Evolutionary conservation across 306 rosid genomes (phyloP).

Genomic region (Alnus glutinosa): DNA sequence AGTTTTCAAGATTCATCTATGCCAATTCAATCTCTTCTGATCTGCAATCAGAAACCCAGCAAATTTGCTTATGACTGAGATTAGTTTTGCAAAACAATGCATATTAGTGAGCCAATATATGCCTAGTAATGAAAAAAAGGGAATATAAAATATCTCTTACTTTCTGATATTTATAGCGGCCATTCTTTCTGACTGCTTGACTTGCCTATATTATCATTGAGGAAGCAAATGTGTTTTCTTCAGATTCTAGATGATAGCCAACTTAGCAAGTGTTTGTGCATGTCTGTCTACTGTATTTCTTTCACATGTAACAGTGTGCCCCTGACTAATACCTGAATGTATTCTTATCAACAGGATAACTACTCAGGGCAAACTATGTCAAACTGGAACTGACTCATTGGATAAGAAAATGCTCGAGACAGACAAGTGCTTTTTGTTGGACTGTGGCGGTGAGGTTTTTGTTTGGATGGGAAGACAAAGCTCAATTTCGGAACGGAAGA

Average conservation of each 20-base stretch:
- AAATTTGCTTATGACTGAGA: neutral
- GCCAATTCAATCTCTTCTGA: conserved; percentile 23
- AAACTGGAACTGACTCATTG: conserved; percentile 46
- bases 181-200: neutral
- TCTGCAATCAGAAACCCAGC: neutral
- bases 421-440: conserved; percentile 90
- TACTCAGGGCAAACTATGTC: conserved; percentile 71
- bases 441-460: conserved; percentile 72
- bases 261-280: neutral
- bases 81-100: neutral
- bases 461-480: conserved; percentile 96
- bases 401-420: conserved; percentile 75
- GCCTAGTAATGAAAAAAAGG: neutral
- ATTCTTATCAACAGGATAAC: conserved; percentile 65
- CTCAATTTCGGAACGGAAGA: conserved; percentile 76
- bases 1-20: conserved; percentile 23
- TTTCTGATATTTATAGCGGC: neutral
- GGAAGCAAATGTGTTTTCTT: conserved; percentile 4
- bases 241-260: conserved; percentile 14
- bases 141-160: neutral
- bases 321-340: neutral
- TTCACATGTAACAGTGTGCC: neutral
- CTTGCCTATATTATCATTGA: conserved; percentile 12
- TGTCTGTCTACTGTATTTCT: neutral
- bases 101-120: neutral